Evolutionary conservation across 148 eudicot genomes (phyloP).

Genomic region (Gaultheria prostrata): DNA sequence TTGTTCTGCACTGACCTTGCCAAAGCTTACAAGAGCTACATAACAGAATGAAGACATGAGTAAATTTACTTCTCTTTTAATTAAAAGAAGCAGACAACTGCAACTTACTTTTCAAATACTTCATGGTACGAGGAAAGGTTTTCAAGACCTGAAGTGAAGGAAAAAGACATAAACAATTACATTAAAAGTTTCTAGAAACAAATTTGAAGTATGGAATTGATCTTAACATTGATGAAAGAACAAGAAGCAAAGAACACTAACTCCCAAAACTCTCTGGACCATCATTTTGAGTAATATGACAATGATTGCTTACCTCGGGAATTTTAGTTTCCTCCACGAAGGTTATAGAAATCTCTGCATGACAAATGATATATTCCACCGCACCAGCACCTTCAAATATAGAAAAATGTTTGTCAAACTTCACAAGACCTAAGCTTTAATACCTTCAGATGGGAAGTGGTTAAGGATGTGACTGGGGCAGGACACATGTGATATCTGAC

Average conservation of each 20-base stretch:
- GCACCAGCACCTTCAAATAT: constrained; percentile 74
- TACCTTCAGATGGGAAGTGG: not conserved
- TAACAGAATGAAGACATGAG: constrained; percentile 11
- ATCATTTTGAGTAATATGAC: not conserved
- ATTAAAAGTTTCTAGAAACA: not conserved
- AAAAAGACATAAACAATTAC: not conserved
- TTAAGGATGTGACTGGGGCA: not conserved
- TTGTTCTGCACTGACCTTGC: constrained; percentile 41
- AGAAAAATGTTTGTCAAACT: constrained; percentile 4
- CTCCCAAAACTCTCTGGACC: not conserved
- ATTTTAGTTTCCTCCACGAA: constrained; percentile 82
- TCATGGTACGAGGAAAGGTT: constrained; percentile 46
- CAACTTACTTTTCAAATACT: constrained; percentile 56
- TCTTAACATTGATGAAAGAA: not conserved
- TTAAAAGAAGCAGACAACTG: constrained; percentile 2
- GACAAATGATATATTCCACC: constrained; percentile 82
- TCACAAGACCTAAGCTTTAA: not conserved
- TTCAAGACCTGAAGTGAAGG: constrained; percentile 46
- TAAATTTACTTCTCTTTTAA: not conserved
- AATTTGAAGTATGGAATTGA: not conserved
- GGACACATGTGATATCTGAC: not conserved
- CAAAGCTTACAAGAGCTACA: constrained; percentile 69
- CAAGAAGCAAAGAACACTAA: not conserved
- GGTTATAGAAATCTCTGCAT: constrained; percentile 77
- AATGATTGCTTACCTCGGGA: constrained; percentile 49